Base-by-base conservation (phyloP, 306 rosid species). In the Mimosa pudica region DNA sequence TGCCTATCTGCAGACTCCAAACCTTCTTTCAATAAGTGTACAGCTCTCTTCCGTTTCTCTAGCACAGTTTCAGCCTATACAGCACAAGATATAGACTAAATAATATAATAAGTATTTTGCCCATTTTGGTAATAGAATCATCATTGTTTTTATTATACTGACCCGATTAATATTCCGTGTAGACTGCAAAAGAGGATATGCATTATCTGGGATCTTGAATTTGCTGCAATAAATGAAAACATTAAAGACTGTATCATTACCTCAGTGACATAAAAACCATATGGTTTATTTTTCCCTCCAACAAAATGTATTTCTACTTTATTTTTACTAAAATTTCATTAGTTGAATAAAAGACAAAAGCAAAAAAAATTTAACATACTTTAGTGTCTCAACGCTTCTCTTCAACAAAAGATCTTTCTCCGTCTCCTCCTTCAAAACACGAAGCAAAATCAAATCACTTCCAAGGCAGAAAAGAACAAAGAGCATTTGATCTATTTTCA, bases 151-250 rank as follows among this genome's bases (percentile, higher is more conserved):
- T 8, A 77, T 18, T 2, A 82, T 76, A 88, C 91, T 70, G 71
- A 94, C 98, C 96, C 84, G 90, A 35, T 90, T 93, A 66, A 92
- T 90, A 52, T 82, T 84, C 61, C 83, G 70, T 8, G 94, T 80
- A 35, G 97, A 91, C 70, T 82, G 91, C 81, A 94, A 80, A 88
- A 90, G 97, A 58, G 87, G 85, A 90, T 80, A 85, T 45, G 90
- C 93, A 32, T 77, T 80, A 76, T 92, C 98, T 6, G 97, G 93
- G 86, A 94, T 85, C 74, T 85, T 73, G 84, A 83, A 89, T 77
- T 86, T 89, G 83, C 98, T 94, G 91, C 42, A 74, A 73, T 18
- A 68, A 45, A 42, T 30, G 72, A 54, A 69, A 62, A 75, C 5
- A 62, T 76, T 79, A n/a, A 36, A 60, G 2, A 58, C 52, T 66